Evolutionary conservation across 2,329 filamentous ascomycete genomes (phyloP).

Genomic region (Zymoseptoria tritici): DNA sequence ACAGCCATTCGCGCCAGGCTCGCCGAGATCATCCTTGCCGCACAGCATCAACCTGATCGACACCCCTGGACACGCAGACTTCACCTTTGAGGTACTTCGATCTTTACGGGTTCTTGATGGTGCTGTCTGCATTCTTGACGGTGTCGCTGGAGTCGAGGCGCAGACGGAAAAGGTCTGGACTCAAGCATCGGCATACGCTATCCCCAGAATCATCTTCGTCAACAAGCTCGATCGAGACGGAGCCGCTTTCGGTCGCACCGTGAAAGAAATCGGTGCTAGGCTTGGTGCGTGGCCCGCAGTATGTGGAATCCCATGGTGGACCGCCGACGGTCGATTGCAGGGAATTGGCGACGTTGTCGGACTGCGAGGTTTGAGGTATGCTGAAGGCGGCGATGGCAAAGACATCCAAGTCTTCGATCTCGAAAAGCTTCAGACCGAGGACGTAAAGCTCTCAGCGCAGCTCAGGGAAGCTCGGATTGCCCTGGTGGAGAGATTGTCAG

Average conservation of each 20-base stretch:
- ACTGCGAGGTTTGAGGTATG: slow-evolving; percentile 68
- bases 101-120: slow-evolving; percentile 84
- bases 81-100: slow-evolving; percentile 90
- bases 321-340: slow-evolving; percentile 62
- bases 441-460: slow-evolving; percentile 53
- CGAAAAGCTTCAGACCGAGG: slow-evolving; percentile 44
- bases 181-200: slow-evolving; percentile 76
- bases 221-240: slow-evolving; percentile 83
- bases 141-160: slow-evolving; percentile 88
- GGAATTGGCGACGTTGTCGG: slow-evolving; percentile 81
- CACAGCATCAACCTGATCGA: slow-evolving; percentile 89
- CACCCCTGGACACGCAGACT: slow-evolving; percentile 93
- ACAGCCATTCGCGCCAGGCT: slow-evolving; percentile 5
- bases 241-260: slow-evolving; percentile 72
- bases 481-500: slow-evolving; percentile 75
- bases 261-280: slow-evolving; percentile 74
- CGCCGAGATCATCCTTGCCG: slow-evolving; percentile 44
- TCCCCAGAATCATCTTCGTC: slow-evolving; percentile 73
- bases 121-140: slow-evolving; percentile 86
- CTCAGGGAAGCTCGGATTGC: slow-evolving; percentile 67
- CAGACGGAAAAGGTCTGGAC: slow-evolving; percentile 96
- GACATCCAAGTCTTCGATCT: slow-evolving; percentile 44
- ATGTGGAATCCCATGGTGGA: slow-evolving; percentile 93
- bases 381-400: slow-evolving; percentile 58
- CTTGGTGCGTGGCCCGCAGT: slow-evolving; percentile 80